phyloP scores from a whole-genome alignment of 2,329 filamentous ascomycete species.

The Epichloe baconii region DNA sequence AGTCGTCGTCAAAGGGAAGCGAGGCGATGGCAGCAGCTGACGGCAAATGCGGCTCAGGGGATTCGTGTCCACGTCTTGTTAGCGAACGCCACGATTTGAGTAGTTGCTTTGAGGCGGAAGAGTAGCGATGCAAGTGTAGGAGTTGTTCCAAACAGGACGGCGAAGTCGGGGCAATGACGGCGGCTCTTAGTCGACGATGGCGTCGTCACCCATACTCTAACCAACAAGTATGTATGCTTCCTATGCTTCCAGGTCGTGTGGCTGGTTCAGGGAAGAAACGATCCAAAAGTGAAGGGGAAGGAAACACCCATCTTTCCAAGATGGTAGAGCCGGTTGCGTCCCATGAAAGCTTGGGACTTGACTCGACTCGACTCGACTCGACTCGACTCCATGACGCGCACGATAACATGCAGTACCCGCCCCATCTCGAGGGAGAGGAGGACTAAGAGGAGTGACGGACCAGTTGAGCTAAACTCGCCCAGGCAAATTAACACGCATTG shows the following conservation, averaged over 20 bases:
- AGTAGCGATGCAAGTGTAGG: background rate
- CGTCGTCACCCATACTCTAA: background rate
- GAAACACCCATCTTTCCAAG: too few relatives aligned
- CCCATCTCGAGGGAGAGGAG: too few relatives aligned
- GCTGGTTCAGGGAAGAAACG: background rate
- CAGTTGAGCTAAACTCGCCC: too few relatives aligned
- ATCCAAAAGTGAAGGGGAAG: background rate
- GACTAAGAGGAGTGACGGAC: too few relatives aligned
- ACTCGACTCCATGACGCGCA: too few relatives aligned
- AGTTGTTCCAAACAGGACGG: background rate
- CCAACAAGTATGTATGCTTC: background rate
- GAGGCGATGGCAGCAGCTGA: background rate
- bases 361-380: too few relatives aligned
- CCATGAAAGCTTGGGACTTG: too few relatives aligned
- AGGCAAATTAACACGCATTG: too few relatives aligned
- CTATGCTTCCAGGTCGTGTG: background rate
- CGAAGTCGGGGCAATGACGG: background rate
- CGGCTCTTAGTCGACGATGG: background rate
- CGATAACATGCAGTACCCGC: too few relatives aligned
- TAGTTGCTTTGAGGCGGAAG: background rate
- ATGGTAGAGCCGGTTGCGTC: too few relatives aligned
- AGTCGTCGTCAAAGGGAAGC: background rate
- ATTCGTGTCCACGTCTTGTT: slow-evolving; percentile 1
- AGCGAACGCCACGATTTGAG: background rate
- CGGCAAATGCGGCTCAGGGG: background rate